A percentile compares a stretch with the other conserved stretches of the same genome.
Evolutionary conservation across 305 asterid genomes (phyloP).

Genomic region (Solanum chacoense): DNA sequence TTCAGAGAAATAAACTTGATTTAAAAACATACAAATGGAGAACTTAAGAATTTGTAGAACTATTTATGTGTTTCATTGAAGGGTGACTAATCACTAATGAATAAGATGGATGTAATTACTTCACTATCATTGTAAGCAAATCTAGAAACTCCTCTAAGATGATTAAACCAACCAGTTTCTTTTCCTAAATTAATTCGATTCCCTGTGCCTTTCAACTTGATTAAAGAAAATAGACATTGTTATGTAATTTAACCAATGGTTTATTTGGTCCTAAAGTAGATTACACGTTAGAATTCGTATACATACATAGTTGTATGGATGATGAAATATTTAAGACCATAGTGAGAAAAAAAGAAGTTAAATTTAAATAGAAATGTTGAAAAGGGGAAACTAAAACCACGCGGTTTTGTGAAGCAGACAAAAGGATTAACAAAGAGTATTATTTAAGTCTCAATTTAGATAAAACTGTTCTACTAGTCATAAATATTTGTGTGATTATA

Average conservation of each 20-base stretch:
- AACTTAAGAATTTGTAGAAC: background rate
- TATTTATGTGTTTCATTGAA: background rate
- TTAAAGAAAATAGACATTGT: background rate
- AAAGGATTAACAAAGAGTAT: background rate
- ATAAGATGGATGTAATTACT: background rate
- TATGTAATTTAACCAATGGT: background rate
- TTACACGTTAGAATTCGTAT: background rate
- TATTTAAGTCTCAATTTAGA: background rate
- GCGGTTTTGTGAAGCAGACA: slow-evolving; percentile 36
- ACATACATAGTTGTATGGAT: background rate
- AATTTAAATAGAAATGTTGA: background rate
- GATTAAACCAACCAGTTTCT: background rate
- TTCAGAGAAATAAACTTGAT: background rate
- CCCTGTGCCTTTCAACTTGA: background rate
- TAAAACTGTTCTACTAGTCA: background rate
- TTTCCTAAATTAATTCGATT: slow-evolving; percentile 1
- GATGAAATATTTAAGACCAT: background rate
- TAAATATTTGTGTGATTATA: background rate
- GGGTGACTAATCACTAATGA: slow-evolving; percentile 1
- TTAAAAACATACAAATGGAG: background rate
- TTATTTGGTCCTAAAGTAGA: background rate
- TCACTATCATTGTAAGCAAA: background rate
- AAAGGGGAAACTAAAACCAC: slow-evolving; percentile 27
- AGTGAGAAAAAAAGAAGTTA: background rate
- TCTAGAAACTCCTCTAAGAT: slow-evolving; percentile 3